phyloP scores from a whole-genome alignment of 306 rosid species.

The Citrullus amarus region DNA sequence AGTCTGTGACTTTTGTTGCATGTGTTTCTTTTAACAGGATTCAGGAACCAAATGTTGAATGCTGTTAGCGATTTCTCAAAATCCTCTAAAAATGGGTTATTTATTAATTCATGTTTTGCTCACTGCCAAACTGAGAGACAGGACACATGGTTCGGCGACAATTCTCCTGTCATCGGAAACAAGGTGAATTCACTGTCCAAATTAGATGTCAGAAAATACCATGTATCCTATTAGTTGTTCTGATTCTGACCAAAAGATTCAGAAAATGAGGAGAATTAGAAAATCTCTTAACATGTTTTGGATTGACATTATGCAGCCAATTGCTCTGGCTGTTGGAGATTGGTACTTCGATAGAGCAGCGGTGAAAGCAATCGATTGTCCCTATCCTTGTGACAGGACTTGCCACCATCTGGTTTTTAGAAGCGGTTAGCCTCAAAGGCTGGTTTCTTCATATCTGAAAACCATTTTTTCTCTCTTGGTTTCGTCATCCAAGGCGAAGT shows the following conservation, averaged over 20 bases:
- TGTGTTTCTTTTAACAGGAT: conserved; percentile 32
- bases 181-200: conserved; percentile 34
- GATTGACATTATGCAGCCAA: conserved; percentile 37
- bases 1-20: background rate
- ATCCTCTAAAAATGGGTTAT: conserved; percentile 55
- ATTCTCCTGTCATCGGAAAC: conserved; percentile 56
- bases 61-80: conserved; percentile 38
- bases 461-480: background rate
- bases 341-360: conserved; percentile 77
- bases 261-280: background rate
- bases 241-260: background rate
- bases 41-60: conserved; percentile 73
- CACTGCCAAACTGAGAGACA: conserved; percentile 94
- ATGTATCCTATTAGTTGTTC: background rate
- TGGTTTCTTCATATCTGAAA: background rate
- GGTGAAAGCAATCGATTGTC: conserved; percentile 67
- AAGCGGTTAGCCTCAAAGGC: conserved; percentile 3
- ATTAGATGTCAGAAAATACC: background rate
- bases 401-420: conserved; percentile 77
- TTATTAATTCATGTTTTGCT: conserved; percentile 78
- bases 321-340: conserved; percentile 82
- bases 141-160: conserved; percentile 84
- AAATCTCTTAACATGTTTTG: conserved; percentile 8
- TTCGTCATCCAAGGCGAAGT: background rate
- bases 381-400: conserved; percentile 75